These are phyloP conservation scores for Boletellus emodensis DNA, from an alignment of 768 basidiomycete species.

Conservation along the genomic window DNA sequence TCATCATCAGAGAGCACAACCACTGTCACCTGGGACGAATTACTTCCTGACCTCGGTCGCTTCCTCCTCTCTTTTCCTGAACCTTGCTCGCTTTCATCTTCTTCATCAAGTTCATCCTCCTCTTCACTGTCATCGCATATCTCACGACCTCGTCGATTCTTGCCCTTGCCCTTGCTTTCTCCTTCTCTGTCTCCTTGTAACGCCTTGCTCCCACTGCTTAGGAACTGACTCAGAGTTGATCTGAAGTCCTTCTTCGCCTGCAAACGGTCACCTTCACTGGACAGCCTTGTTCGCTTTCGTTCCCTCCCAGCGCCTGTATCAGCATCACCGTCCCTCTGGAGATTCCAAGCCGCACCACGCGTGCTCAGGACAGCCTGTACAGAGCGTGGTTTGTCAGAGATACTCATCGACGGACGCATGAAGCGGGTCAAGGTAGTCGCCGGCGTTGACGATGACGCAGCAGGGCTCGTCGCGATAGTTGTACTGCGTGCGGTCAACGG, in stretches of 20 bases:
- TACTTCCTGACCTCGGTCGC: constrained; percentile 10
- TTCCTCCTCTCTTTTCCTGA: constrained; percentile 2
- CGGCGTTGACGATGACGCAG: not conserved
- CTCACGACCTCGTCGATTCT: constrained; percentile 4
- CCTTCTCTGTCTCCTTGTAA: constrained; percentile 15
- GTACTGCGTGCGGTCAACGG: not conserved
- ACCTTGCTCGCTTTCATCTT: not conserved
- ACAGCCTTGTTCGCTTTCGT: constrained; percentile 37
- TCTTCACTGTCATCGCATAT: not conserved
- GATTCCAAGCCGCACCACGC: constrained; percentile 47
- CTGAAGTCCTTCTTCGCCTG: constrained; percentile 37
- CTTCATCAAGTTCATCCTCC: constrained; percentile 18
- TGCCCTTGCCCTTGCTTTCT: constrained; percentile 9
- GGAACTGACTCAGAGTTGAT: constrained; percentile 49
- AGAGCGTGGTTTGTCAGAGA: constrained; percentile 19
- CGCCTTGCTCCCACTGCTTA: constrained; percentile 42
- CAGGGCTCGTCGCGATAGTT: not conserved
- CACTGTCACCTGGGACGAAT: constrained; percentile 20
- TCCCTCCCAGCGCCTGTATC: constrained; percentile 20
- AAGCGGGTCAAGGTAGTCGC: not conserved
- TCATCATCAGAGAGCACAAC: constrained; percentile 24
- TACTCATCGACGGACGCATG: not conserved
- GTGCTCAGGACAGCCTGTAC: constrained; percentile 50
- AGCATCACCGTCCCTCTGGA: constrained; percentile 18
- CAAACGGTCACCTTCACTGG: constrained; percentile 4